Evolutionary conservation across 2,329 filamentous ascomycete genomes (phyloP).

Genomic region (Chrysosporium queenslandicum): DNA sequence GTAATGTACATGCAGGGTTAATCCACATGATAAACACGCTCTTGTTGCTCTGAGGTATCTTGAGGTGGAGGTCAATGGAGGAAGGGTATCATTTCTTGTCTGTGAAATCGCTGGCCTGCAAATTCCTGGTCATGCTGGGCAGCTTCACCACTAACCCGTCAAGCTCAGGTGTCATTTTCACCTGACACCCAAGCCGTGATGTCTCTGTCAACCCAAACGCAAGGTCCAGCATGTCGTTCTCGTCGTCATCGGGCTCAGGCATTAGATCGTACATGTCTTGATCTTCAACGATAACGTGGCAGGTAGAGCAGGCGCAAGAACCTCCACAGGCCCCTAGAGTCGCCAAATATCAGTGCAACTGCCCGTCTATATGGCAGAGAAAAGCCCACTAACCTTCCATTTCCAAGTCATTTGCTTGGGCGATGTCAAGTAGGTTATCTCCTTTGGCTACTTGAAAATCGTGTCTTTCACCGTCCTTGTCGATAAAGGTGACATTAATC

Average conservation of each 20-base stretch:
- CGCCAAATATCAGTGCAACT: not conserved
- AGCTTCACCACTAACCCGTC: constrained; percentile 77
- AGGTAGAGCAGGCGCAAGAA: constrained; percentile 86
- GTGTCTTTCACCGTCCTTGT: constrained; percentile 71
- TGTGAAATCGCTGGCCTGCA: constrained; percentile 88
- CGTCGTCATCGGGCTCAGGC: constrained; percentile 65
- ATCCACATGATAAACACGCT: not conserved
- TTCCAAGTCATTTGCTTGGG: constrained; percentile 86
- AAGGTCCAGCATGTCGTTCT: constrained; percentile 84
- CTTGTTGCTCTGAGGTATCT: not conserved
- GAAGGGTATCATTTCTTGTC: constrained; percentile 28
- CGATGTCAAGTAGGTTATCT: constrained; percentile 90
- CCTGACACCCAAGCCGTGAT: constrained; percentile 73
- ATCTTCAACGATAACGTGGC: constrained; percentile 74
- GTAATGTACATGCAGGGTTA: not conserved
- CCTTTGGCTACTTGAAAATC: constrained; percentile 73
- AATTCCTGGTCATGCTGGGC: constrained; percentile 86
- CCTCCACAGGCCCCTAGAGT: constrained; percentile 74
- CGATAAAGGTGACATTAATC: constrained; percentile 81
- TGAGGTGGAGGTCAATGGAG: not conserved
- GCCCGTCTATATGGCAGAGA: not conserved
- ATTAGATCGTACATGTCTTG: constrained; percentile 67
- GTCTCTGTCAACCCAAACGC: constrained; percentile 87
- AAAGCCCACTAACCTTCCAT: constrained; percentile 63
- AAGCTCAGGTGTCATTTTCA: constrained; percentile 80